A percentile compares a stretch with the other conserved stretches of the same genome.
Evolutionary conservation across 306 rosid species (phyloP).

Genomic region (Fagus crenata): DNA sequence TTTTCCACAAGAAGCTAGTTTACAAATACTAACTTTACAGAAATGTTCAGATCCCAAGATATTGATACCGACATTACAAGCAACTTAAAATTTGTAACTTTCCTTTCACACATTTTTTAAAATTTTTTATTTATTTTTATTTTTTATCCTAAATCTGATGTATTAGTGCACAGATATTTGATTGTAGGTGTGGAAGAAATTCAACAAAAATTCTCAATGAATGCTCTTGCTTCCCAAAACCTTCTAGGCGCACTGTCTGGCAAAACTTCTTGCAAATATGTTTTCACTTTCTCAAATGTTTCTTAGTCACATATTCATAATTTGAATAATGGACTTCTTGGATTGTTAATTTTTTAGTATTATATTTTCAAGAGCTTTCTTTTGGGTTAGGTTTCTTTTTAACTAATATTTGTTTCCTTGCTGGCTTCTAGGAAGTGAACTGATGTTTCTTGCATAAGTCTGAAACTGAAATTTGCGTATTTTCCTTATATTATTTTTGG

Average conservation of each 20-base stretch:
- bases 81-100: background rate
- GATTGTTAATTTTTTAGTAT: background rate
- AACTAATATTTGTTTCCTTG: background rate
- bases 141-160: background rate
- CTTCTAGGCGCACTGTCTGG: too few species aligned
- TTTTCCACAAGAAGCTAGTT: background rate
- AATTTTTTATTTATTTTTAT: too few species aligned
- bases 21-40: background rate
- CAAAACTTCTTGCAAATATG: too few species aligned
- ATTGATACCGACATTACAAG: background rate
- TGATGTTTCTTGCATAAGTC: background rate
- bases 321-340: background rate
- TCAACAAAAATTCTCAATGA: too few species aligned
- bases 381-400: background rate
- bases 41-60: background rate
- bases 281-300: background rate
- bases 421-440: background rate
- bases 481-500: background rate
- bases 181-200: background rate
- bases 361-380: background rate
- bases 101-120: background rate
- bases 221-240: too few species aligned
- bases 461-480: background rate
- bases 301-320: background rate
- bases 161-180: background rate